phyloP scores from a whole-genome alignment of 495 filamentous ascomycete species.

The Evansstolkia leycettana region DNA sequence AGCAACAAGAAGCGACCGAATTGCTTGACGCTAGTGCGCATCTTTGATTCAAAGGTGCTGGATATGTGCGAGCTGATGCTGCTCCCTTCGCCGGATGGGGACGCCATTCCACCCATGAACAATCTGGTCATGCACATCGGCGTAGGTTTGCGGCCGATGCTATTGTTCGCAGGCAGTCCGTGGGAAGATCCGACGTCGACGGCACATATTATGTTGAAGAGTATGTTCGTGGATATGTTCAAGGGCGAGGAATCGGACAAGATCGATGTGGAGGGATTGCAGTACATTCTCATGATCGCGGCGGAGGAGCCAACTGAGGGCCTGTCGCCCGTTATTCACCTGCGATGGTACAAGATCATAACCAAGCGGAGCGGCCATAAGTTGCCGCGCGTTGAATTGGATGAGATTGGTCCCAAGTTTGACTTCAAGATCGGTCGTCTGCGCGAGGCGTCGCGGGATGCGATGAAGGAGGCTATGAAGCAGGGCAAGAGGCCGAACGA shows the following conservation, averaged over 20 bases:
- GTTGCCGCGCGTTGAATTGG: constrained; percentile 79
- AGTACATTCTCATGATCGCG: constrained; percentile 72
- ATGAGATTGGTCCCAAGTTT: constrained; percentile 91
- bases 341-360: constrained; percentile 71
- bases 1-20: constrained; percentile 91
- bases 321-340: constrained; percentile 57
- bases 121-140: constrained; percentile 70
- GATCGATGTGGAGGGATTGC: constrained; percentile 88
- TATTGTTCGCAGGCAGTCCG: constrained; percentile 71
- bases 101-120: constrained; percentile 63
- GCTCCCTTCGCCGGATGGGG: constrained; percentile 50
- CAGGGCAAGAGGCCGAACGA: constrained; percentile 56
- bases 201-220: constrained; percentile 73
- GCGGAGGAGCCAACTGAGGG: constrained; percentile 60
- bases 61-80: constrained; percentile 89
- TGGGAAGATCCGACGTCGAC: constrained; percentile 69
- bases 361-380: constrained; percentile 80
- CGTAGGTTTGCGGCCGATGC: constrained; percentile 60
- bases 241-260: constrained; percentile 58
- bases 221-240: constrained; percentile 83
- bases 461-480: constrained; percentile 85
- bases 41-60: constrained; percentile 72
- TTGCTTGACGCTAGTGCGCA: constrained; percentile 68
- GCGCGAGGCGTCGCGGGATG: constrained; percentile 60
- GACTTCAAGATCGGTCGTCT: constrained; percentile 79